Base-by-base conservation (phyloP, 108 stramenopile species). In the Cyclotella baltica region DNA sequence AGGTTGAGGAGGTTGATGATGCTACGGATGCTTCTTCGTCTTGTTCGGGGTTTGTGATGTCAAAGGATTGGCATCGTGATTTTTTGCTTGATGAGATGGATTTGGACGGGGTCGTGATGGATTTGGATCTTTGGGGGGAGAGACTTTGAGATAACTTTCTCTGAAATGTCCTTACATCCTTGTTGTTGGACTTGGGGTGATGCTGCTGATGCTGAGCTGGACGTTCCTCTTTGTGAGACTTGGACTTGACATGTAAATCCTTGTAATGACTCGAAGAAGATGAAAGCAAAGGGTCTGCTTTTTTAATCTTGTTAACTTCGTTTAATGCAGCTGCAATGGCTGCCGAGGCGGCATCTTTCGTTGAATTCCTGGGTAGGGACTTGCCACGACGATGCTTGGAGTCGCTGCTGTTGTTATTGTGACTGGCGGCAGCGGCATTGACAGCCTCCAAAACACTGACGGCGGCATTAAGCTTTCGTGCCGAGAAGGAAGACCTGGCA, bases 281-380 rank as follows among this genome's bases (percentile, higher is more conserved):
- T n/a, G n/a, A n/a, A n/a, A n/a, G n/a, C n/a, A n/a, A n/a, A n/a
- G n/a, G 55, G 13, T 57, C 40, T 35, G 59, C 16, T 35, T 62
- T 33, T 35, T 35, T 62, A 33, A 20, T 15, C 31, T 28, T 59
- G 6, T 33, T 59, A 5, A 19, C n/a, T 18, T 38, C 30, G 5
- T 43, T 23, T 38, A 64, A 27, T 30, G 63, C 63, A 29, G 63
- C 63, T 10, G 63, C 63, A 18, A 64, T 43, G 23, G 63, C 63
- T 5, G 25, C 36, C 9, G 63, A 37, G 13, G 63, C 63, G 22
- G 40, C 63, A 64, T 25, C 19, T n/a, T 4, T n/a, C 4, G 18
- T n/a, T 52, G 18, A n/a, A 52, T 52, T 52, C 19, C 51, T 10
- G 4, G 51, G 51, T 20, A 52, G 19, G n/a, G 51, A 52, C n/a